Base-by-base conservation (phyloP, 768 basidiomycete species). In the Lyophyllum shimeji region DNA sequence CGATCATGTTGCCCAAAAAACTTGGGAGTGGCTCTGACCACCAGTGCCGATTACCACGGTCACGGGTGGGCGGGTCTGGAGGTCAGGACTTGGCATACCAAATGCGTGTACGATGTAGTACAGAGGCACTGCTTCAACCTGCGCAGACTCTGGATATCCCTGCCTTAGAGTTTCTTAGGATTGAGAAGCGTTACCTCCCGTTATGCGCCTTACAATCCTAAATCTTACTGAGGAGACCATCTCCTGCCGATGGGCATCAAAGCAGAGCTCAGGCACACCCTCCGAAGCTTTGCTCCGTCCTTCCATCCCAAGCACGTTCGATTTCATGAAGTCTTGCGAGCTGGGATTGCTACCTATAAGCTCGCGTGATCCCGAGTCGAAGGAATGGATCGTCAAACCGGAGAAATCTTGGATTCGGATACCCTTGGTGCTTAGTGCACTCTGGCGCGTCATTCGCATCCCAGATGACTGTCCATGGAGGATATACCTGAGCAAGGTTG, bases 401-500 rank as follows among this genome's bases (percentile, higher is more conserved):
- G 64, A 68, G 48, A 60, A 63, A 8, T 51, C 67, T n/a, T 56
- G 61, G 13, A 61, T 75, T 52, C 61, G 56, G 8, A 44, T 74
- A 23, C 70, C 73, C 27, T 60, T 72, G 57, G 57, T 63, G 15
- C 54, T 69, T 11, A 58, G 71, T 1, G 73, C 76, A 15, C 72
- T 66, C n/a, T 86, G 84, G 82, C 72, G 76, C 59, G 65, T 68
- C 24, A 61, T 86, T 12, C 45, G 63, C 1, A 68, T 78, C 7
- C 69, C 72, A 8, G 70, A 74, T 11, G 72, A 73, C 40, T 82
- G 76, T 60, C 81, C 81, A 2, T 89, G 86, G 86, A 68, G 74
- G 34, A 63, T 89, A 23, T 89, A 84, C 62, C 71, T 76, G 44
- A 75, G 73, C 58, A 75, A 75, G 67, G 87, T 89, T 58, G 47